Base-by-base conservation (phyloP, 306 rosid genomes). In the Fagus crenata region DNA sequence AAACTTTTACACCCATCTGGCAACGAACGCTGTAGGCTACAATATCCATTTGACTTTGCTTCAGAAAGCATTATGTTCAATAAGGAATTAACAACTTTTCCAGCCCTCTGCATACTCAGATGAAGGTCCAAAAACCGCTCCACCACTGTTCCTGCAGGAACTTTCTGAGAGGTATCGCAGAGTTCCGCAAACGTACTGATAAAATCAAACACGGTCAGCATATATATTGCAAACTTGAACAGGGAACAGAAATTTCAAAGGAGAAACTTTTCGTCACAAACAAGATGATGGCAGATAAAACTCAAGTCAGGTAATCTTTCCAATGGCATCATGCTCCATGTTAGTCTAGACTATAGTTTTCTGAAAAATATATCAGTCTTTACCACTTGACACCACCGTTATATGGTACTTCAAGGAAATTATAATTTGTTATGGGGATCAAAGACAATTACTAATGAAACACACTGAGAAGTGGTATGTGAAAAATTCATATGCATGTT, bases 101-200 rank as follows among this genome's bases (percentile, higher is more conserved):
- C 79, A 42, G 83, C 79, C 67, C 83, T 80, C 84, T 75, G 85
- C 83, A 89, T 73, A 49, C 78, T 81, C 74, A 76, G 76, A 78
- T 91, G 85, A 80, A 89, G 89, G 46, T 89, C 90, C 78, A 89
- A 39, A 72, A 92, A 88, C 83, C 79, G 87, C 76, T 88, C 84
- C 71, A 87, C 89, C 51, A 89, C 54, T 72, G 63, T 43, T 67
- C 90, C 97, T 58, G 88, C 88, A 54, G 88, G 75, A 70, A 80
- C 43, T 77, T 82, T 87, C 61, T 40, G 80, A 32, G 79, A 71
- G 40, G 90, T 82, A 60, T 85, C 80, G 7, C 86, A 89, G 31
- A 90, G 82, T 81, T 86, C 90, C 4, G 86, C 80, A 71, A 87
- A 89, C 79, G 55, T 41, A 36, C 97, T 92, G 95, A 67, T 77